Conservation (phyloP, 345 rosid genomes). For the Citrus glauca region DNA sequence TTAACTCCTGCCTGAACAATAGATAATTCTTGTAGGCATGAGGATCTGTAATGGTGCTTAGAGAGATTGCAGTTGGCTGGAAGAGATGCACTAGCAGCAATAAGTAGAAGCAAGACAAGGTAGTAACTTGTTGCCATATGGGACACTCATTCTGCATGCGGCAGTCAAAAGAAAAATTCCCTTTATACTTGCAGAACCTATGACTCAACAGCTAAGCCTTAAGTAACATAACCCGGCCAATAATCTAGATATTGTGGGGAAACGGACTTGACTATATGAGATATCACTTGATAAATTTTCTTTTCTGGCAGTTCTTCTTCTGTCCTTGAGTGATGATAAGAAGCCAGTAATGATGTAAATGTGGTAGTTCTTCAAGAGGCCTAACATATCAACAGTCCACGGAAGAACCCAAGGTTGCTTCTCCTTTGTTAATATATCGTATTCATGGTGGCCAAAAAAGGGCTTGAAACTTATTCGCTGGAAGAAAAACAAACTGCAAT, state of each 20-base stretch:
- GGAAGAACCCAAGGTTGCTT: neutral
- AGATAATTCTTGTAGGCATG: conserved; percentile 30
- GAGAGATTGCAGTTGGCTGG: conserved; percentile 24
- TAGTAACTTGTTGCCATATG: neutral
- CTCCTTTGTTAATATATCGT: neutral
- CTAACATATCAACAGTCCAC: neutral
- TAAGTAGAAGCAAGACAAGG: neutral
- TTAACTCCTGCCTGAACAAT: conserved; percentile 22
- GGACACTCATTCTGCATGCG: neutral
- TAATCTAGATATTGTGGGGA: too few species aligned
- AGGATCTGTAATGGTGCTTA: conserved; percentile 15
- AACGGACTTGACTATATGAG: neutral
- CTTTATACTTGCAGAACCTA: neutral
- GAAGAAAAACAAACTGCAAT: too few species aligned
- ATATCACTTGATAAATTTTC: neutral
- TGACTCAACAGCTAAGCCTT: neutral
- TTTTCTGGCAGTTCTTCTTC: neutral
- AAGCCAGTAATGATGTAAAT: neutral
- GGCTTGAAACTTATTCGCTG: too few species aligned
- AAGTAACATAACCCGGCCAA: neutral
- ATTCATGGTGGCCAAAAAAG: neutral
- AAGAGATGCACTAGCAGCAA: neutral
- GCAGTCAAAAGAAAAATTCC: neutral
- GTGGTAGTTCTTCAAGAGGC: neutral
- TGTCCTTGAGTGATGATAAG: neutral